Evolutionary conservation across 192 early-diverging fungal species (phyloP).

Genomic region (Diversispora eburnea): DNA sequence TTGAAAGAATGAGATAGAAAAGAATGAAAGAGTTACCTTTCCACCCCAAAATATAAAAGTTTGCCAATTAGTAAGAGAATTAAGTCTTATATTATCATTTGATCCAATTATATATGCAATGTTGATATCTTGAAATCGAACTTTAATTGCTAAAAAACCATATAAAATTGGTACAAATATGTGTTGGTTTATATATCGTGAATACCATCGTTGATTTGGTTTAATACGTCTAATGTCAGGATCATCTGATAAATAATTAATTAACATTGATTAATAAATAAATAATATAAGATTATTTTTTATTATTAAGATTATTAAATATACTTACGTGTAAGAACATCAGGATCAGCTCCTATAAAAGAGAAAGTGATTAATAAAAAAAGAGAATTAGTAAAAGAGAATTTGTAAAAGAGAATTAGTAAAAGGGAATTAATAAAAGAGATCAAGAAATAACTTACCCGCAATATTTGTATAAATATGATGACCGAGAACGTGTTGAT

Average conservation of each 20-base stretch:
- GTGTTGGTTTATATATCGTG: conserved; percentile 49
- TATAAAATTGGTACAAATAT: conserved; percentile 50
- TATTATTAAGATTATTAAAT: neutral
- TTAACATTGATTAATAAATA: neutral
- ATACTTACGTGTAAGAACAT: conserved; percentile 38
- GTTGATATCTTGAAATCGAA: conserved; percentile 48
- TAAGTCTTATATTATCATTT: conserved; percentile 50
- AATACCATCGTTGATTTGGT: conserved; percentile 48
- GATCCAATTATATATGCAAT: conserved; percentile 48
- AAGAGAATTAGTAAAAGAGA: neutral
- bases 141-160: conserved; percentile 50
- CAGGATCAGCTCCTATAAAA: conserved; percentile 45
- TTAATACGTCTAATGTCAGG: conserved; percentile 55
- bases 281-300: neutral
- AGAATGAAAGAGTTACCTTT: conserved; percentile 31
- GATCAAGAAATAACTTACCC: conserved; percentile 17
- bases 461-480: conserved; percentile 59
- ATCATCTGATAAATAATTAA: conserved; percentile 19
- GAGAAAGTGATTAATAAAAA: neutral
- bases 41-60: conserved; percentile 55
- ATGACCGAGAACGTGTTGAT: conserved; percentile 57
- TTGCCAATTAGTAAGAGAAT: conserved; percentile 44
- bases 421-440: neutral
- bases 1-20: too few relatives aligned
- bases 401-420: neutral